These are phyloP conservation scores for Lomentospora prolificans DNA, from an alignment of 2,329 filamentous ascomycete genomes.

Conservation along the genomic window DNA sequence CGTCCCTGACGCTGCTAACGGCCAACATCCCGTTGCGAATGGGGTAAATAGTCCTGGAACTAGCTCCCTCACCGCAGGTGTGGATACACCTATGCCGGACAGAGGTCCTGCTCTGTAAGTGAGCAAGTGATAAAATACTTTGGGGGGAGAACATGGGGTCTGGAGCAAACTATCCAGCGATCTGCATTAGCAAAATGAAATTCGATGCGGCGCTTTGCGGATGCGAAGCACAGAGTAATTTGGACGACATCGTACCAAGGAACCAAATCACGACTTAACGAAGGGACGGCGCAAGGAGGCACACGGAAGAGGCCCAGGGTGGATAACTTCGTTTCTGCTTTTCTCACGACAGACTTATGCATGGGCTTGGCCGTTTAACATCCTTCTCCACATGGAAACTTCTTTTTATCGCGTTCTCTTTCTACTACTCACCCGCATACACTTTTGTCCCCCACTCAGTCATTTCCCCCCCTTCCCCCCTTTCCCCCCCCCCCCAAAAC, in stretches of 20 bases:
- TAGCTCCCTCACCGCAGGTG: neutral
- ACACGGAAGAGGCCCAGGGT: neutral
- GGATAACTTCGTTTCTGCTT: neutral
- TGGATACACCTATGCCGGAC: conserved; percentile 8
- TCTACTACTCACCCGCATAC: neutral
- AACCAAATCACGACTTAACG: conserved; percentile 2
- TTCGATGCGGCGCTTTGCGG: neutral
- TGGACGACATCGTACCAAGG: neutral
- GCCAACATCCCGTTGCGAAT: neutral
- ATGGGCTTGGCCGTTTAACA: neutral
- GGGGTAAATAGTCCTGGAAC: neutral
- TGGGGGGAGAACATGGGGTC: neutral
- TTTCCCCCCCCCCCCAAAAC: too few species aligned
- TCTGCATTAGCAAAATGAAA: neutral
- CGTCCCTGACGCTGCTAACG: neutral
- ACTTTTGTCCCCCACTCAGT: neutral
- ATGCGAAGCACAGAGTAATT: neutral
- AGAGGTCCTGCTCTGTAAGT: neutral
- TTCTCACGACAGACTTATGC: neutral
- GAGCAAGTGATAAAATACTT: too few species aligned
- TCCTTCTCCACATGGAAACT: neutral
- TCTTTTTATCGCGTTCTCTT: neutral
- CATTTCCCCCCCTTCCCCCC: neutral
- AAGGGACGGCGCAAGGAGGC: neutral
- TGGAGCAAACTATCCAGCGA: neutral